A percentile compares a stretch with the other conserved stretches of the same genome.
phyloP scores from a whole-genome alignment of 225 moss, liverwort and hornwort species.

The Ulota crispa region DNA sequence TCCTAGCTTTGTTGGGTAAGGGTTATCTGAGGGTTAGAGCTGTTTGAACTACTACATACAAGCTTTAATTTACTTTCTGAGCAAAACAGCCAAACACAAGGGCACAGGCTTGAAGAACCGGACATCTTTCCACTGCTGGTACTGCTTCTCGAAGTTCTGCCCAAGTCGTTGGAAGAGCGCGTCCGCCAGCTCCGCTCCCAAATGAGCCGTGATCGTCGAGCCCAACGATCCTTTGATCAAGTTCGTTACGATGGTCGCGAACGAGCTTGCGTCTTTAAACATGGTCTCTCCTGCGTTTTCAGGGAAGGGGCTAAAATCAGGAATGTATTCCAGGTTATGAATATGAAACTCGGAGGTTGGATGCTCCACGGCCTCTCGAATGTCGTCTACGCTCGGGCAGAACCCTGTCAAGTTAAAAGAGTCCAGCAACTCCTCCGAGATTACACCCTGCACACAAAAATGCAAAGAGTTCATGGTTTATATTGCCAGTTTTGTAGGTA shows the following conservation, averaged over 20 bases:
- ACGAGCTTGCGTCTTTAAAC: slow-evolving; percentile 24
- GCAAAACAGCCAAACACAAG: slow-evolving; percentile 28
- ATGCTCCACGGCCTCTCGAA: slow-evolving; percentile 27
- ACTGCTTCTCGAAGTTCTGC: slow-evolving; percentile 3
- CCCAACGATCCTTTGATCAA: background rate
- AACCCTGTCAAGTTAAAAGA: slow-evolving; percentile 27
- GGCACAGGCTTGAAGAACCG: slow-evolving; percentile 12
- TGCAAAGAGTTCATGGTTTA: too few relatives aligned
- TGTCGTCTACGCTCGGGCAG: slow-evolving; percentile 31
- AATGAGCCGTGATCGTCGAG: slow-evolving; percentile 6
- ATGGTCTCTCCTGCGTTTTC: background rate
- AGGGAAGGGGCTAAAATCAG: slow-evolving; percentile 15
- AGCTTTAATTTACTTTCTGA: slow-evolving; percentile 11
- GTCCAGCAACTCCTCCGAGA: slow-evolving; percentile 35
- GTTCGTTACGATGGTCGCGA: background rate
- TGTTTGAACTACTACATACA: too few relatives aligned
- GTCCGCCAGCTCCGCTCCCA: slow-evolving; percentile 21
- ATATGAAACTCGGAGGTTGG: slow-evolving; percentile 24
- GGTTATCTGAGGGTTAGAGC: too few relatives aligned
- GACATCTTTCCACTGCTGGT: slow-evolving; percentile 8
- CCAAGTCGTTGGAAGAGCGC: slow-evolving; percentile 17
- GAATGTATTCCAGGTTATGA: slow-evolving; percentile 21
- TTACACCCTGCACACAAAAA: slow-evolving; percentile 8
- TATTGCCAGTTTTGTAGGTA: too few relatives aligned
- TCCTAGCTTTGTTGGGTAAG: too few relatives aligned